Percentiles rank a stretch among this genome's conserved stretches.
Conservation (phyloP, 2,329 filamentous ascomycete species). For the Cercospora sp. region DNA sequence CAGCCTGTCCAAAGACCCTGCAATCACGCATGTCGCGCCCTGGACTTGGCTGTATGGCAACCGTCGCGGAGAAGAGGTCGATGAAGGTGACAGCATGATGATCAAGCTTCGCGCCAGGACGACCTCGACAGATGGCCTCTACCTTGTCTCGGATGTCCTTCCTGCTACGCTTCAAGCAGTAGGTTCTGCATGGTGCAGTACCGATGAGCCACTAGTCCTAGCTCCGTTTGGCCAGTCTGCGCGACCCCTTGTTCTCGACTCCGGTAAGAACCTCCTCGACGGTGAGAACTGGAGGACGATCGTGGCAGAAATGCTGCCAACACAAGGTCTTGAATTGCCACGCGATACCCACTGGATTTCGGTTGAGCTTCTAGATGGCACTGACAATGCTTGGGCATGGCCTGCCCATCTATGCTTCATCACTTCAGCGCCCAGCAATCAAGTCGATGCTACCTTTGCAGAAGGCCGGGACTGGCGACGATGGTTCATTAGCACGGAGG, state of each 20-base stretch:
- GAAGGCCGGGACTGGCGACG: constrained; percentile 27
- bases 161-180: constrained; percentile 14
- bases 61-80: background rate
- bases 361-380: constrained; percentile 17
- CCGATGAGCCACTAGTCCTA: constrained; percentile 13
- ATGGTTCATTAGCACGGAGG: constrained; percentile 28
- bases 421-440: background rate
- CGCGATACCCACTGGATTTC: constrained; percentile 21
- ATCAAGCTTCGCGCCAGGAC: constrained; percentile 23
- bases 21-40: constrained; percentile 20
- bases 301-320: constrained; percentile 14
- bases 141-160: constrained; percentile 21
- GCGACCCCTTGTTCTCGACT: background rate
- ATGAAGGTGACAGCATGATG: constrained; percentile 10
- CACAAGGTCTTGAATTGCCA: constrained; percentile 20
- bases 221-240: constrained; percentile 25
- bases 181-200: background rate
- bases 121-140: constrained; percentile 19
- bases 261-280: background rate
- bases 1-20: constrained; percentile 18
- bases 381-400: constrained; percentile 26
- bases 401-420: constrained; percentile 30
- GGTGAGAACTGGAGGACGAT: constrained; percentile 19
- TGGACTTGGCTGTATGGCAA: constrained; percentile 28
- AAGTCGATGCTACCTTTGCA: background rate